These are phyloP conservation scores for Kurtzmaniella natalensis DNA, from an alignment of 1,139 yeast genomes.

Conservation along the genomic window DNA sequence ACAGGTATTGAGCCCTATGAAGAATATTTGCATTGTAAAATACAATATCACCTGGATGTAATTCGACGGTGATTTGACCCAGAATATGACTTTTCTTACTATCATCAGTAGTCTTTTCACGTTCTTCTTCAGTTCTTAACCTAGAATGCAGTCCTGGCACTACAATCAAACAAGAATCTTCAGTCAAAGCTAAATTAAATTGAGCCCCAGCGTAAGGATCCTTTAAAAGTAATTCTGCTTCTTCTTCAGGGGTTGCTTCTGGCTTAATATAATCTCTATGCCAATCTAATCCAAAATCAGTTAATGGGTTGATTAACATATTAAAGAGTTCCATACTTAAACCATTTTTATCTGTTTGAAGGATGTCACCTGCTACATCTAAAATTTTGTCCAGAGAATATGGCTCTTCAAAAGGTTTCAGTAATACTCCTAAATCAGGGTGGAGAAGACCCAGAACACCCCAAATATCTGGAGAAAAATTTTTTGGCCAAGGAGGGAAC, in stretches of 20 bases:
- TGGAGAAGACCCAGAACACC: conserved; percentile 50
- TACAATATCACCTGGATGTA: conserved; percentile 52
- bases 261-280: conserved; percentile 54
- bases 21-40: conserved; percentile 52
- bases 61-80: conserved; percentile 39
- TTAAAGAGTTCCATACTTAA: conserved; percentile 52
- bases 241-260: conserved; percentile 45
- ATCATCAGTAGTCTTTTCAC: conserved; percentile 36
- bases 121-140: conserved; percentile 43
- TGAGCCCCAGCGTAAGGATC: conserved; percentile 52
- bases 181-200: conserved; percentile 49
- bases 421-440: conserved; percentile 42
- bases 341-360: conserved; percentile 33
- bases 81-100: conserved; percentile 34
- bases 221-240: conserved; percentile 31
- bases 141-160: conserved; percentile 50
- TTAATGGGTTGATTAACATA: conserved; percentile 53
- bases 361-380: conserved; percentile 40
- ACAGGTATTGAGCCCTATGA: conserved; percentile 46
- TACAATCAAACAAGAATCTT: conserved; percentile 48
- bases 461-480: conserved; percentile 55
- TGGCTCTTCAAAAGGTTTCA: conserved; percentile 40
- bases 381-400: conserved; percentile 42
- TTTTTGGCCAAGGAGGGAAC: conserved; percentile 58
- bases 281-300: conserved; percentile 56